Base-by-base conservation (phyloP, 345 rosid genomes). In the Combretum micranthum region DNA sequence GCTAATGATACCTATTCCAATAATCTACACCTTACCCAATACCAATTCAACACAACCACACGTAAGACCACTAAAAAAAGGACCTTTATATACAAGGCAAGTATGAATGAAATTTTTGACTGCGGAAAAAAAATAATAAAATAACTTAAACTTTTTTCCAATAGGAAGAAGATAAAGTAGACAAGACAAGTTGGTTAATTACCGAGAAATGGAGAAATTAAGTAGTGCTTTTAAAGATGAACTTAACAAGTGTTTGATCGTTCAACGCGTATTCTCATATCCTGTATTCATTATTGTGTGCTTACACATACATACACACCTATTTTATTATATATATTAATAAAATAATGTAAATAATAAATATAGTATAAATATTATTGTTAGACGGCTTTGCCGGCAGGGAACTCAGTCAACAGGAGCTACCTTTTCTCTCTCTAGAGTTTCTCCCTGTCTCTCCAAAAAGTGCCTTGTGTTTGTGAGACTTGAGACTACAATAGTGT, bases 191-290 rank as follows among this genome's bases (percentile, higher is more conserved):
- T 32, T 32, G 39, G 39, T 7, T 32, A 32, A 32, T 32, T 32
- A 32, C 39, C 39, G 10, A 32, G 39, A 32, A 32, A 32, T 32
- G 5, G 39, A 32, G 39, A 32, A 7, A 32, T 4, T 5, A 32
- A 32, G 39, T 4, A 32, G 39, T 32, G 39, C 10, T 32, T 32
- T 32, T 1, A 4, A 4, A 11, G 39, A 32, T 32, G 39, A 4
- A 32, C 39, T 4, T 5, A 32, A 32, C 39, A 1, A 32, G 39
- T 26, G 64, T 65, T 64, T 45, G 70, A 62, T 62, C 45, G 52
- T 69, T 77, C 69, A 74, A 80, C 82, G 80, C 80, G 82, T 51
- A 67, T 39, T 55, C 68, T 14, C 26, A 62, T 11, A 23, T n/a
- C 43, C 20, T 32, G 39, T 32, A 32, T 32, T 32, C 39, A 32